Conservation (phyloP, 1,284 basidiomycete species). For the Malassezia brasiliensis region DNA sequence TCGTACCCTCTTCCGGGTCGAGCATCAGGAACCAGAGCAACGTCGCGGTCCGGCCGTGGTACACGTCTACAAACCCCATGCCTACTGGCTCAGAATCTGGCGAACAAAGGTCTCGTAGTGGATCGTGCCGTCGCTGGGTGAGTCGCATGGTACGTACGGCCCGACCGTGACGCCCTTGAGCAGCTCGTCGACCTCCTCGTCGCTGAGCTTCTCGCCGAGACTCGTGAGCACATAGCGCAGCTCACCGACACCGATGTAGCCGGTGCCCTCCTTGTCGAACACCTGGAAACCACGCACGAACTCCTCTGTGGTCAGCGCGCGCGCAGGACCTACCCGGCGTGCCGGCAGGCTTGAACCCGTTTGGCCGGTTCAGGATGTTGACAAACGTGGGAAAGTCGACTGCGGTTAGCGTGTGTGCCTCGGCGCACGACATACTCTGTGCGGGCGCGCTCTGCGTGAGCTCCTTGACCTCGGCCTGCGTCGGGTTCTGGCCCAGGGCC, state of each 20-base stretch:
- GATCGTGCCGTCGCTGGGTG: conserved; percentile 76
- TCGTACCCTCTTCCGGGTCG: too few relatives aligned
- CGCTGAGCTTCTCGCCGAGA: conserved; percentile 91
- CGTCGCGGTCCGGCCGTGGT: too few relatives aligned
- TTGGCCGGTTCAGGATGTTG: conserved; percentile 79
- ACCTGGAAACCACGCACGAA: conserved; percentile 99
- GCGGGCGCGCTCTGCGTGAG: conserved; percentile 64
- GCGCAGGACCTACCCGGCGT: conserved; percentile 21
- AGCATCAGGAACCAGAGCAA: too few relatives aligned
- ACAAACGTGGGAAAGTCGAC: conserved; percentile 63
- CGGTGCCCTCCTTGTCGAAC: conserved; percentile 95
- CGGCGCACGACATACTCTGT: conserved; percentile 52
- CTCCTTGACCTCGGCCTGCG: conserved; percentile 85
- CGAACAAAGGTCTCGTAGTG: conserved; percentile 94
- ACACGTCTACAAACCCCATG: too few relatives aligned
- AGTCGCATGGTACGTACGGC: conserved; percentile 55
- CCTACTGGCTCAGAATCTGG: conserved; percentile 60
- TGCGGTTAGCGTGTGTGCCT: conserved; percentile 7
- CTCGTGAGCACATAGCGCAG: conserved; percentile 90
- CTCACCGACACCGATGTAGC: conserved; percentile 83
- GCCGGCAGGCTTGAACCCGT: conserved; percentile 78
- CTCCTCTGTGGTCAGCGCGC: conserved; percentile 61
- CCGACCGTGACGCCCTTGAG: conserved; percentile 86
- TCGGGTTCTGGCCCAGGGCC: conserved; percentile 93
- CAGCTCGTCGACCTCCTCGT: conserved; percentile 95